These are phyloP conservation scores for Allium cepa DNA, from an alignment of 106 monocot species.

Conservation along the genomic window DNA sequence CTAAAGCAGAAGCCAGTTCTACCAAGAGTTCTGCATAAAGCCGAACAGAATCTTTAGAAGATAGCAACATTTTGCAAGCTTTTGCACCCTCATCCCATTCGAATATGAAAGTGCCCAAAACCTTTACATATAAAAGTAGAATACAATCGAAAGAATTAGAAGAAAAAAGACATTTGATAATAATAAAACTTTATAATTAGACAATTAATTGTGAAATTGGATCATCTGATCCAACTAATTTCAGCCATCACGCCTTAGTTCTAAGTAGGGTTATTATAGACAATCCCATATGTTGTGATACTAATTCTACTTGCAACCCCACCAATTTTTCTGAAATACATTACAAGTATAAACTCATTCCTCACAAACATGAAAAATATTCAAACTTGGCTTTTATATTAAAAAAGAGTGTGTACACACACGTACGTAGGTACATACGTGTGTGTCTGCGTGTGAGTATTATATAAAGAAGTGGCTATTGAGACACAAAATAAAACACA, in stretches of 20 bases:
- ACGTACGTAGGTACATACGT: too few relatives aligned
- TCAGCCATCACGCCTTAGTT: neutral
- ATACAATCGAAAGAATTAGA: conserved; percentile 6
- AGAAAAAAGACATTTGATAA: neutral
- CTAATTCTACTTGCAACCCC: too few relatives aligned
- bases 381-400: too few relatives aligned
- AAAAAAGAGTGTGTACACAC: too few relatives aligned
- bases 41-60: conserved; percentile 49
- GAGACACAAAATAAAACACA: too few relatives aligned
- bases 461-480: too few relatives aligned
- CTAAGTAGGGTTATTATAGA: too few relatives aligned
- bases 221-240: neutral
- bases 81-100: conserved; percentile 73
- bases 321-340: too few relatives aligned
- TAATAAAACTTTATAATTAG: neutral
- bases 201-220: neutral
- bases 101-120: conserved; percentile 76
- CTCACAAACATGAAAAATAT: too few relatives aligned
- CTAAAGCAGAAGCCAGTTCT: conserved; percentile 62
- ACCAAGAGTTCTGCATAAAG: conserved; percentile 77
- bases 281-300: too few relatives aligned
- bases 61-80: conserved; percentile 46
- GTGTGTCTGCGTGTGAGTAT: too few relatives aligned
- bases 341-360: too few relatives aligned
- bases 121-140: conserved; percentile 30